A percentile compares a stretch with the other conserved stretches of the same genome.
Evolutionary conservation across 2,329 filamentous ascomycete genomes (phyloP).

Genomic region (Penicillium thymicola): DNA sequence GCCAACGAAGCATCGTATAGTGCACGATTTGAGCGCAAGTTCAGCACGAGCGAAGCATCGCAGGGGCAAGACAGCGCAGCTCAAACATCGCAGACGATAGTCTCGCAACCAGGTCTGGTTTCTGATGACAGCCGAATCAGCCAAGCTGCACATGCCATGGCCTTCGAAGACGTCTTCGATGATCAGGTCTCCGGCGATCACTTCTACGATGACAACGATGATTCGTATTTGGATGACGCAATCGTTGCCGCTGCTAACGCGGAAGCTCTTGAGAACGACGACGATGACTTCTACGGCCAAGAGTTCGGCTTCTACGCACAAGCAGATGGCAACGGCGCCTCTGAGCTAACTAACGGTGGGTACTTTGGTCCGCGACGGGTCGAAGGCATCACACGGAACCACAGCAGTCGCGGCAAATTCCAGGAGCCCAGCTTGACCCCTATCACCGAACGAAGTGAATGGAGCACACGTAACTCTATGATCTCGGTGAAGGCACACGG

Average conservation of each 20-base stretch:
- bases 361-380: conserved; percentile 78
- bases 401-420: conserved; percentile 70
- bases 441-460: conserved; percentile 93
- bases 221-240: conserved; percentile 75
- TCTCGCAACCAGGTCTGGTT: conserved; percentile 45
- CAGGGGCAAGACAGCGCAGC: conserved; percentile 35
- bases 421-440: conserved; percentile 91
- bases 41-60: conserved; percentile 47
- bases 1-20: conserved; percentile 72
- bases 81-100: conserved; percentile 35
- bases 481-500: conserved; percentile 66
- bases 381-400: conserved; percentile 59
- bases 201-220: conserved; percentile 60
- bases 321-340: conserved; percentile 47
- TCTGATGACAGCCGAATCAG: conserved; percentile 52
- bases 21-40: conserved; percentile 68
- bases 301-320: conserved; percentile 94
- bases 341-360: conserved; percentile 72
- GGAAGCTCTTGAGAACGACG: conserved; percentile 85
- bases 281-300: conserved; percentile 89
- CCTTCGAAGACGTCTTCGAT: conserved; percentile 43
- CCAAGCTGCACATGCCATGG: conserved; percentile 41
- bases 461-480: conserved; percentile 89
- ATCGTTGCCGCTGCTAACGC: conserved; percentile 96
- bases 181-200: conserved; percentile 50